A percentile compares a stretch with the other conserved stretches of the same genome.
phyloP scores from a whole-genome alignment of 805 yeast genomes.

The Starmerella tilneyi region DNA sequence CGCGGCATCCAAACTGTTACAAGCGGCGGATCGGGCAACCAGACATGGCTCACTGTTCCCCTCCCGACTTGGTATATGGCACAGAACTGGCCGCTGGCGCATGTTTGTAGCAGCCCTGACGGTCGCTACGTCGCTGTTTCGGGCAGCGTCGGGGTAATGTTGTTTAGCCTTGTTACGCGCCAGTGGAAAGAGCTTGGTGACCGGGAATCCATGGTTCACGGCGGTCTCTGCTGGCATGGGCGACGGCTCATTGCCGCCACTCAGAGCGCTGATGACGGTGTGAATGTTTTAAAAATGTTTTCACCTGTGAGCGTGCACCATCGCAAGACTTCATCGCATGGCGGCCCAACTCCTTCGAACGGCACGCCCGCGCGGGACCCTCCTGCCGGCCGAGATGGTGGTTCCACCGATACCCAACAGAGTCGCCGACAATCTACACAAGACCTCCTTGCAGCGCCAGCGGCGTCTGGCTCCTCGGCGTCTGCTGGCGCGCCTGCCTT shows the following conservation, averaged over 20 bases:
- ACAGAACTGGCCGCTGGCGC: slow-evolving; percentile 37
- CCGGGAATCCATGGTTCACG: slow-evolving; percentile 31
- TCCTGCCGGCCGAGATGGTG: neutral
- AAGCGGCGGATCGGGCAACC: slow-evolving; percentile 1
- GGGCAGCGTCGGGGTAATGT: slow-evolving; percentile 40
- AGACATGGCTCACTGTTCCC: slow-evolving; percentile 38
- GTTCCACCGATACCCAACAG: no score
- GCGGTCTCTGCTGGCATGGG: slow-evolving; percentile 36
- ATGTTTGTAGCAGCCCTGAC: slow-evolving; percentile 38
- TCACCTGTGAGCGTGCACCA: slow-evolving; percentile 27
- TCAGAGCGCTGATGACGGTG: slow-evolving; percentile 26
- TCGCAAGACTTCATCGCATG: neutral
- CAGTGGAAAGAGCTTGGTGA: slow-evolving; percentile 40
- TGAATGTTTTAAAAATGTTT: slow-evolving; percentile 30
- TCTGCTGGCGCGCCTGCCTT: no score
- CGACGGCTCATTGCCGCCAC: slow-evolving; percentile 30
- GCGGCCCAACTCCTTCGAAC: neutral
- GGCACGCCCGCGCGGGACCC: neutral
- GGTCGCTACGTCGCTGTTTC: slow-evolving; percentile 43
- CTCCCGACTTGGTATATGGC: slow-evolving; percentile 40
- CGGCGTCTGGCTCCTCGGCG: neutral
- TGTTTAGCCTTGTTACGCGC: slow-evolving; percentile 35
- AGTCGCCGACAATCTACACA: no score
- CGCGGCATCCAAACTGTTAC: slow-evolving; percentile 28
- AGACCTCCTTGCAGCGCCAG: no score